phyloP scores from a whole-genome alignment of 2,329 filamentous ascomycete species.

The Beauveria brongniartii region DNA sequence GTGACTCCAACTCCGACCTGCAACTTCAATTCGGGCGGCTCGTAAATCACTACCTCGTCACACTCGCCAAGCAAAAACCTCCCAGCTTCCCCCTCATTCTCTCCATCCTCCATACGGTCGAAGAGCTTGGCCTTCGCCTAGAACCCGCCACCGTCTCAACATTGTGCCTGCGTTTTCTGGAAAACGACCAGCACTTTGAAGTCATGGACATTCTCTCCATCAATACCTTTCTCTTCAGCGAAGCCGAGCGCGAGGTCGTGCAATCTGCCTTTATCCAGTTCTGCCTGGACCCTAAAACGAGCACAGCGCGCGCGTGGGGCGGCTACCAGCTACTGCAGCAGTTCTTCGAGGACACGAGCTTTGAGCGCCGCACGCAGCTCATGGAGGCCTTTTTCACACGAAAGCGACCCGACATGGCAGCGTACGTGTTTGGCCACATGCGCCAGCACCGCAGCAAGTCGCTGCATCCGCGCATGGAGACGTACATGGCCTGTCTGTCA shows the following conservation, averaged over 20 bases:
- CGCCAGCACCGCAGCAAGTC: conserved; percentile 59
- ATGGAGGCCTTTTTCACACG: conserved; percentile 80
- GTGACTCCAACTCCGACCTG: conserved; percentile 36
- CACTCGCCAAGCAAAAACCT: conserved; percentile 52
- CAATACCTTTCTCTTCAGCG: conserved; percentile 62
- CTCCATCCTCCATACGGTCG: conserved; percentile 63
- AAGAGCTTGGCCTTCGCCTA: conserved; percentile 60
- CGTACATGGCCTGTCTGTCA: conserved; percentile 71
- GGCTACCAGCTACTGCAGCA: conserved; percentile 58
- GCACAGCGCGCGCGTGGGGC: conserved; percentile 56
- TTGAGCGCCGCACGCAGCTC: conserved; percentile 56
- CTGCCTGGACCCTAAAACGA: conserved; percentile 54
- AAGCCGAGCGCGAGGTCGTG: conserved; percentile 59
- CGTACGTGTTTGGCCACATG: conserved; percentile 87
- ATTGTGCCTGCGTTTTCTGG: conserved; percentile 66
- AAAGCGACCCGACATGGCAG: conserved; percentile 73
- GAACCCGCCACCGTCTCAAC: conserved; percentile 67
- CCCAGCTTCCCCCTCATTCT: conserved; percentile 65
- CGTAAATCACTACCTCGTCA: conserved; percentile 64
- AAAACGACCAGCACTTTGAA: conserved; percentile 68
- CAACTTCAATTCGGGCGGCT: conserved; percentile 47
- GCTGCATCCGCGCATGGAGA: conserved; percentile 60
- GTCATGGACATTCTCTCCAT: conserved; percentile 75
- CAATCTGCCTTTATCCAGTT: conserved; percentile 59
- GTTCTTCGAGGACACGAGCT: conserved; percentile 58